Percentiles rank a stretch among this genome's conserved stretches.
Conservation (phyloP, 2,329 filamentous ascomycete species). For the Trichoderma harzianum region DNA sequence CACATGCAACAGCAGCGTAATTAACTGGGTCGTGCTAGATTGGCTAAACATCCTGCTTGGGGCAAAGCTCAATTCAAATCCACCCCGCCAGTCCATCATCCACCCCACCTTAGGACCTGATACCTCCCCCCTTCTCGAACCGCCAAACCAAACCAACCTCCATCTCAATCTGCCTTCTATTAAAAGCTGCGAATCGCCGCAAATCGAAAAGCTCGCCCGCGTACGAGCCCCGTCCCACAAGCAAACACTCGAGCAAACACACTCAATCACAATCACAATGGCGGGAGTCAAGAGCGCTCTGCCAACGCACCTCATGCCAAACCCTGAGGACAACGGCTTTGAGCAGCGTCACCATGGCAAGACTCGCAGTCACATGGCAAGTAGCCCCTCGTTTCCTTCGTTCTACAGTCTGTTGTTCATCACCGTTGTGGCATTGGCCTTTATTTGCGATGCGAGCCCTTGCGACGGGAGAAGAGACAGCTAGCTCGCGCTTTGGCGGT, state of each 20-base stretch:
- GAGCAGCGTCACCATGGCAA: constrained; percentile 74
- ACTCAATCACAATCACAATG: constrained; percentile 46
- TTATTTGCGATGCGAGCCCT: not conserved
- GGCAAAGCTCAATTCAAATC: constrained; percentile 23
- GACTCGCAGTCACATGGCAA: constrained; percentile 81
- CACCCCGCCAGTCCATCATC: constrained; percentile 14
- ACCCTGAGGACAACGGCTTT: constrained; percentile 47
- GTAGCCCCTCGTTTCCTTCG: constrained; percentile 35
- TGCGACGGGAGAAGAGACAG: not conserved
- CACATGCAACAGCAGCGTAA: constrained; percentile 1
- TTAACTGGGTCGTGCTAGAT: constrained; percentile 12
- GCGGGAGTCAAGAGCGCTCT: constrained; percentile 71
- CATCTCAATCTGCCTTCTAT: not conserved
- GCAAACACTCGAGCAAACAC: not conserved
- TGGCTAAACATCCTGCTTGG: constrained; percentile 11
- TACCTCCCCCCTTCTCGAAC: constrained; percentile 12
- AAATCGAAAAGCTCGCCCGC: not conserved
- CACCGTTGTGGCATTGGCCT: not conserved
- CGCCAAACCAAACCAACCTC: constrained; percentile 1
- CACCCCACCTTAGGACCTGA: constrained; percentile 18
- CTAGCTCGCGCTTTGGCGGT: not conserved
- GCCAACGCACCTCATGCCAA: constrained; percentile 78
- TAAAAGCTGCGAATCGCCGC: not conserved
- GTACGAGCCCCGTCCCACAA: constrained; percentile 1
- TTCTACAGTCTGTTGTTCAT: not conserved